Conservation (phyloP, 2,329 filamentous ascomycete species). For the Colletotrichum orchidophilum region DNA sequence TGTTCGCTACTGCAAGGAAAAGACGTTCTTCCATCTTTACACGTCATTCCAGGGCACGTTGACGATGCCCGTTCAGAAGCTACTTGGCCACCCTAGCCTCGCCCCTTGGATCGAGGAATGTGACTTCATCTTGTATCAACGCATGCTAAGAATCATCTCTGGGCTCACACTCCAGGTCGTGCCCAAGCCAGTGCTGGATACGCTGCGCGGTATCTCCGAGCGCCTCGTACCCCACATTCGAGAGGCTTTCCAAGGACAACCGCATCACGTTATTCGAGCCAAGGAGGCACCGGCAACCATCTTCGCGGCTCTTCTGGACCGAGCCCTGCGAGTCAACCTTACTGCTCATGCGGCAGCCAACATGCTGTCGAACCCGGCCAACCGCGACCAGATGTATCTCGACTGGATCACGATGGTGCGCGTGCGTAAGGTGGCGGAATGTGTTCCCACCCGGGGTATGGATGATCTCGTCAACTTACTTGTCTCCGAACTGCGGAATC, state of each 20-base stretch:
- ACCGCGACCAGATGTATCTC: constrained; percentile 93
- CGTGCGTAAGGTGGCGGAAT: constrained; percentile 70
- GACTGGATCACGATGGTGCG: constrained; percentile 82
- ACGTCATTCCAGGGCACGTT: constrained; percentile 95
- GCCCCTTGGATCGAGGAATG: constrained; percentile 95
- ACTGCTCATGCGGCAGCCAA: constrained; percentile 94
- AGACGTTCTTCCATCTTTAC: constrained; percentile 94
- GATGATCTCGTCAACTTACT: constrained; percentile 72
- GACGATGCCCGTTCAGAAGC: constrained; percentile 94
- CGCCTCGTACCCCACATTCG: constrained; percentile 83
- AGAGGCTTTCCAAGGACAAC: constrained; percentile 85
- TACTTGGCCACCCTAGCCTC: constrained; percentile 83
- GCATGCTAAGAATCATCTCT: constrained; percentile 92
- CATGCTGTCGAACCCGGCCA: constrained; percentile 87
- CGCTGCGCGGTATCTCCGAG: constrained; percentile 86
- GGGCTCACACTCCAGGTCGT: constrained; percentile 91
- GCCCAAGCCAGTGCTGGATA: constrained; percentile 86
- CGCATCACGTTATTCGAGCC: constrained; percentile 84
- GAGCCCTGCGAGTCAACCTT: constrained; percentile 89
- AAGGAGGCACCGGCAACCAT: constrained; percentile 89
- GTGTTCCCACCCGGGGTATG: constrained; percentile 70
- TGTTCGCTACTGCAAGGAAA: constrained; percentile 95
- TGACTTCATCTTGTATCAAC: constrained; percentile 95
- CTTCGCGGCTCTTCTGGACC: constrained; percentile 86
- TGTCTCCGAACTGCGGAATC: constrained; percentile 72